Conservation (phyloP, 1,284 basidiomycete genomes). For the Entoloma clypeatum region DNA sequence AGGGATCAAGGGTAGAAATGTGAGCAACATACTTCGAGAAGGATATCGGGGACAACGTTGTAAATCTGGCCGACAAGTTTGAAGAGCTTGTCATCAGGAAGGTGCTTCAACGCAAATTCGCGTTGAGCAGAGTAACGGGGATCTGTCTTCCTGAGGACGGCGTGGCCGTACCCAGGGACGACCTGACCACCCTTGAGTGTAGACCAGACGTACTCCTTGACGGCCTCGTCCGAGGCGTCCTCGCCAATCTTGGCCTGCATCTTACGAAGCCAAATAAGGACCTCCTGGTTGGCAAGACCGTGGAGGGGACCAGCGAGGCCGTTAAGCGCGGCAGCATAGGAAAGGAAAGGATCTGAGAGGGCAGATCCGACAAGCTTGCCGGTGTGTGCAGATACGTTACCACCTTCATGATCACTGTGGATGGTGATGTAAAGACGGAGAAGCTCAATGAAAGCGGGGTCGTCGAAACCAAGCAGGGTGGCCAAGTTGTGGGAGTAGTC, state of each 20-base stretch:
- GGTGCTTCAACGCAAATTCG: conserved; percentile 89
- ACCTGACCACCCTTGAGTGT: conserved; percentile 90
- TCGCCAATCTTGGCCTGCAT: conserved; percentile 86
- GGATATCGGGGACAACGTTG: conserved; percentile 89
- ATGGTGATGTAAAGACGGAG: conserved; percentile 97
- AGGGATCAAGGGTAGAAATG: not conserved
- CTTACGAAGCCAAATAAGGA: conserved; percentile 84
- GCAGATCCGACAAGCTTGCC: conserved; percentile 97
- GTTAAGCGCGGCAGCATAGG: conserved; percentile 90
- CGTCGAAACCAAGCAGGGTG: conserved; percentile 90
- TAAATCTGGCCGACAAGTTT: conserved; percentile 92
- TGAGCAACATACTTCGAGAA: conserved; percentile 62
- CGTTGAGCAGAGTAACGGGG: conserved; percentile 96
- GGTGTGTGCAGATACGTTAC: conserved; percentile 97
- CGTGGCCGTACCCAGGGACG: conserved; percentile 94
- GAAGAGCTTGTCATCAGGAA: conserved; percentile 86
- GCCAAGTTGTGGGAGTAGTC: conserved; percentile 96
- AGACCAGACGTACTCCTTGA: conserved; percentile 91
- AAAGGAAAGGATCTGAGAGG: conserved; percentile 96
- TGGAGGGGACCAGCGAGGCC: conserved; percentile 98
- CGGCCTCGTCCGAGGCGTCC: conserved; percentile 77
- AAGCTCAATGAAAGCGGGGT: conserved; percentile 88
- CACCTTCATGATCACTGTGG: conserved; percentile 98
- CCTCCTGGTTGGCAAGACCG: conserved; percentile 96
- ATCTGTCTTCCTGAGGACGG: conserved; percentile 96